Evolutionary conservation across 1,284 basidiomycete species (phyloP).

Genomic region (Heterobasidion irregulare): DNA sequence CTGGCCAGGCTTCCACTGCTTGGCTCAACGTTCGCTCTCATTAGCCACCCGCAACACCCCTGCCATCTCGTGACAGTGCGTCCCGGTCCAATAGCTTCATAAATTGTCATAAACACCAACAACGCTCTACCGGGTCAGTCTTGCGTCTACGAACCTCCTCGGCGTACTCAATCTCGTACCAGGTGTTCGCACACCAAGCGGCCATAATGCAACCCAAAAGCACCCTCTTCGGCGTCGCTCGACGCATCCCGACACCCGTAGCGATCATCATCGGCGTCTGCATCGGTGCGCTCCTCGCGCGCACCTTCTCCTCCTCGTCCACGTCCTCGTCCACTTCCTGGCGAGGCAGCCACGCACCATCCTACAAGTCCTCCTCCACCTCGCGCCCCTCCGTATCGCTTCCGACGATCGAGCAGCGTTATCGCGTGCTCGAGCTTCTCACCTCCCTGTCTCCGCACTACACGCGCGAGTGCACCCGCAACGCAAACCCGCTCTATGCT

Average conservation of each 20-base stretch:
- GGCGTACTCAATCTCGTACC: background rate
- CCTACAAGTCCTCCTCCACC: conserved; percentile 32
- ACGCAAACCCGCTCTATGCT: conserved; percentile 74
- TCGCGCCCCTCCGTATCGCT: conserved; percentile 53
- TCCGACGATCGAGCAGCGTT: conserved; percentile 74
- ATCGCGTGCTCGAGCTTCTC: conserved; percentile 78
- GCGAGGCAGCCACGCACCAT: conserved; percentile 42
- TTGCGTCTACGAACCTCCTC: too few species aligned
- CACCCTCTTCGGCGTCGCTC: conserved; percentile 3
- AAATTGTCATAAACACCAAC: too few species aligned
- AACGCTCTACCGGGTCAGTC: too few species aligned
- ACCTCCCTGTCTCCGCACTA: conserved; percentile 83
- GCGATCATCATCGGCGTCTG: conserved; percentile 58
- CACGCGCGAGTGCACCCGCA: conserved; percentile 83
- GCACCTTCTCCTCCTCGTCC: conserved; percentile 33
- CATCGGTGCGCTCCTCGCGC: conserved; percentile 56
- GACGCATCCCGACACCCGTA: conserved; percentile 39
- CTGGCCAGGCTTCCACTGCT: too few species aligned
- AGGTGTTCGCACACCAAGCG: background rate
- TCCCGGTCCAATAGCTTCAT: too few species aligned
- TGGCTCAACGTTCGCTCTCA: too few species aligned
- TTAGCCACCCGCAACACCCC: too few species aligned
- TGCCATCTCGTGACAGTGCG: too few species aligned
- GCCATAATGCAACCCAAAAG: conserved; percentile 21
- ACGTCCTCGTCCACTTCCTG: conserved; percentile 22